Evolutionary conservation across 2,329 filamentous ascomycete genomes (phyloP).

Genomic region (Cytospora mali): DNA sequence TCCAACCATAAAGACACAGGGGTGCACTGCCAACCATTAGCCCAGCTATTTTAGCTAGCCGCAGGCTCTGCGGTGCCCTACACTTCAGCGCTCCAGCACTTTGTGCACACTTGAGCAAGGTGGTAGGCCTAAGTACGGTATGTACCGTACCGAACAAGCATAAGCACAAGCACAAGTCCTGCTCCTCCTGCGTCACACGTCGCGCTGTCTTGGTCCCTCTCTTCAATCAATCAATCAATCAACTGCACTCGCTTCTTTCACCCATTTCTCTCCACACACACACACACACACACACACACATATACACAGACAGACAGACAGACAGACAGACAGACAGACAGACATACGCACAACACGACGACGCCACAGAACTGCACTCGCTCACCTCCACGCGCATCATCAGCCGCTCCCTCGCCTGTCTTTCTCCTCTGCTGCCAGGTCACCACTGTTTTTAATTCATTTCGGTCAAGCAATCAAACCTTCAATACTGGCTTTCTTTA

Average conservation of each 20-base stretch:
- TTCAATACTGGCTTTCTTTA: constrained; percentile 6
- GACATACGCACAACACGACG: neutral
- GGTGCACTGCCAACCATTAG: neutral
- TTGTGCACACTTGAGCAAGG: neutral
- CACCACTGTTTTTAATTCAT: neutral
- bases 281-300: no score
- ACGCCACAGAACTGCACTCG: neutral
- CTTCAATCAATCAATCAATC: neutral
- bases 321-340: no score
- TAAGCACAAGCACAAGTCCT: neutral
- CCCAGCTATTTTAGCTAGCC: neutral
- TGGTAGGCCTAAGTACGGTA: no score
- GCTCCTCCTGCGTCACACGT: constrained; percentile 3
- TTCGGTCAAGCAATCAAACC: neutral
- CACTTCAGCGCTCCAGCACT: no score
- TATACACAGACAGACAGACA: no score
- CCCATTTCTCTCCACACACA: neutral
- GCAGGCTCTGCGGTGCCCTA: neutral
- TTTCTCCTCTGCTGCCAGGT: neutral
- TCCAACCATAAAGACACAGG: neutral
- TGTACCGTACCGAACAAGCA: no score
- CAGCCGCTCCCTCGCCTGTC: neutral
- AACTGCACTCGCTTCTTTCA: constrained; percentile 3
- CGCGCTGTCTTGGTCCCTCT: constrained; percentile 8
- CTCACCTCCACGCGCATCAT: neutral